These are phyloP conservation scores for Pulveroboletus sp. DNA, from an alignment of 768 basidiomycete genomes.

Conservation along the genomic window DNA sequence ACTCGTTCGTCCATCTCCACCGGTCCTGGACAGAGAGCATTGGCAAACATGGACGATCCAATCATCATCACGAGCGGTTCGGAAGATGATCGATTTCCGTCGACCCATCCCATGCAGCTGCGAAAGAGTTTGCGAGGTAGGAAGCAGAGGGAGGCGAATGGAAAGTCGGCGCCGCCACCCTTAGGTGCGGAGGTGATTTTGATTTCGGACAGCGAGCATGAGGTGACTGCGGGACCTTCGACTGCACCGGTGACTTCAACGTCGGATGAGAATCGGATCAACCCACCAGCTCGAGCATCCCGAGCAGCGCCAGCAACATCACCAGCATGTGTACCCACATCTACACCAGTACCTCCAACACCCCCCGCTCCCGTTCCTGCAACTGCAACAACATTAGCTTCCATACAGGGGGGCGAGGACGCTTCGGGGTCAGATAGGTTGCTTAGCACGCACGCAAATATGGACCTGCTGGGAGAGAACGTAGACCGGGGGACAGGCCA, in stretches of 20 bases:
- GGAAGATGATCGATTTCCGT: slow-evolving; percentile 1
- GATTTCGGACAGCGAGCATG: slow-evolving; percentile 26
- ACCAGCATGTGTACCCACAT: not conserved
- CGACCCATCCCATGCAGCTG: not conserved
- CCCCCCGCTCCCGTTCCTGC: not conserved
- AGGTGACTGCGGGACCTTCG: not conserved
- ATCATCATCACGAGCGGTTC: slow-evolving; percentile 27
- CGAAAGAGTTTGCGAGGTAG: not conserved
- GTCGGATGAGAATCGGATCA: not conserved
- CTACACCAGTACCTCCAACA: not conserved
- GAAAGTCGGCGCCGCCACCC: slow-evolving; percentile 5
- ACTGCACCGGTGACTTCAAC: not conserved
- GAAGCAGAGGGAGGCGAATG: not conserved
- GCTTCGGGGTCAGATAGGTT: slow-evolving; percentile 6
- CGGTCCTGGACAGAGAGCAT: not conserved
- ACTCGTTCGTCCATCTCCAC: not conserved
- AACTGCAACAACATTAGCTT: not conserved
- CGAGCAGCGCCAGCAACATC: not conserved
- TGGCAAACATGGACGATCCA: slow-evolving; percentile 4
- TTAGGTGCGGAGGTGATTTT: slow-evolving; percentile 24
- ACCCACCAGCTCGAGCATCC: not conserved
- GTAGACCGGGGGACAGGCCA: not conserved
- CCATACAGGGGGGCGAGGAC: not conserved
- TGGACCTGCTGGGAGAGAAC: slow-evolving; percentile 13
- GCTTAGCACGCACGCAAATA: slow-evolving; percentile 22